phyloP scores from a whole-genome alignment of 2,329 filamentous ascomycete species.

The Paracamarosporium sp. region DNA sequence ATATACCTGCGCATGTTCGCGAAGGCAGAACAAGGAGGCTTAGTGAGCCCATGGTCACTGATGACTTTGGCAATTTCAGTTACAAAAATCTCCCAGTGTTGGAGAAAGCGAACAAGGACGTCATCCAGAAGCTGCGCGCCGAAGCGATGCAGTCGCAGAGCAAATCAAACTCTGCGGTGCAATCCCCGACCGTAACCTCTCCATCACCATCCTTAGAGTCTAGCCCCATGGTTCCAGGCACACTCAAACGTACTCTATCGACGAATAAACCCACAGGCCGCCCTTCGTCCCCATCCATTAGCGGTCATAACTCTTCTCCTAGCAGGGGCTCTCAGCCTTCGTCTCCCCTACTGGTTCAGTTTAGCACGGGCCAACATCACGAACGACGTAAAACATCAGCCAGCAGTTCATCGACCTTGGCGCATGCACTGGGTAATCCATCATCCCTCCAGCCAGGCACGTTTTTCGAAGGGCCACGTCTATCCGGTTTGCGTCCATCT shows the following conservation, averaged over 20 bases:
- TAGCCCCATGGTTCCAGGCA: constrained; percentile 81
- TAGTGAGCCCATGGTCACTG: constrained; percentile 85
- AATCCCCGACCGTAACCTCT: constrained; percentile 56
- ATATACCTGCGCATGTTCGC: constrained; percentile 94
- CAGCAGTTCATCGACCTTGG: constrained; percentile 83
- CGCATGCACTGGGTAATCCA: constrained; percentile 72
- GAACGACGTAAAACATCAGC: constrained; percentile 87
- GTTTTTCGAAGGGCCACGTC: constrained; percentile 74
- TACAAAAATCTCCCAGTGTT: constrained; percentile 98
- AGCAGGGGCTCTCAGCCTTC: constrained; percentile 84
- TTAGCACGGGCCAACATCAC: constrained; percentile 81
- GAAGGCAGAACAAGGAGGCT: constrained; percentile 86
- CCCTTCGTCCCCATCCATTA: constrained; percentile 85
- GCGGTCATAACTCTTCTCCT: constrained; percentile 84
- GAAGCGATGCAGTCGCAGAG: constrained; percentile 80
- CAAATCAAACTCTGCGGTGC: constrained; percentile 52
- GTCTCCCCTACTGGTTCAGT: constrained; percentile 93
- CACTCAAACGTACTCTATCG: constrained; percentile 81
- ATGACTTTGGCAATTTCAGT: constrained; percentile 95
- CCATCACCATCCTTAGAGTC: constrained; percentile 76
- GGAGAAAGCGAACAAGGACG: constrained; percentile 98
- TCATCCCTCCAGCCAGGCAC: constrained; percentile 72
- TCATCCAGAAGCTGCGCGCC: constrained; percentile 92
- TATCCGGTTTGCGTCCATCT: constrained; percentile 57
- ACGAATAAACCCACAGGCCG: constrained; percentile 75